Base-by-base conservation (phyloP, 2,329 filamentous ascomycete genomes). In the Calonectria pauciramosa region DNA sequence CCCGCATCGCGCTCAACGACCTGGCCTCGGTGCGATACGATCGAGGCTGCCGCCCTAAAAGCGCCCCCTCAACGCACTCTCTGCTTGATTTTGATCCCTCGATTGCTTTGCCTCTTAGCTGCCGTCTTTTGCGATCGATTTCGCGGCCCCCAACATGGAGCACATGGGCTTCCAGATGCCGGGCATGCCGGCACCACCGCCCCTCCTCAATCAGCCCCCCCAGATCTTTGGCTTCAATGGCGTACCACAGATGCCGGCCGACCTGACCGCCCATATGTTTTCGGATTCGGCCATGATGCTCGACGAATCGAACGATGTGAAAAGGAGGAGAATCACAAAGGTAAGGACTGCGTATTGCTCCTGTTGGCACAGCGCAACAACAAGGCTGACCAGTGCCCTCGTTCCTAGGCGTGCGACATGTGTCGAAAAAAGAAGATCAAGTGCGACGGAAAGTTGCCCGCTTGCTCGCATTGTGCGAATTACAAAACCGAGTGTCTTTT, bases 401-500 rank as follows among this genome's bases (percentile, higher is more conserved):
- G 36, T 67, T 28, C 18, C 67, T 75, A 96, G 94, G 96, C 96
- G 67, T 98, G 96, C 87, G 96, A 98, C 81, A 97, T 98, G 96
- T 99, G 96, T 84, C 91, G 96, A 81, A 98, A 98, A 87, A 96
- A 95, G 86, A 98, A 96, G 90, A 97, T 99, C 86, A 99, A 99
- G 87, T 99, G 96, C 86, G 97, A 99, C 83, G 96, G 97, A 79
- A 98, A 97, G 87, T 92, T 98, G 86, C 96, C 97, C 47, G 93
- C 96, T 75, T 99, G 97, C 86, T 96, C 95, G 10, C 97, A 99
- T 86, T 99, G 96, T 85, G 94, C 94, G 84, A 99, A 98, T 85
- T 98, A 98, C 89, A 98, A 98, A 89, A 98, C 96, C 7, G 96
- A 98, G 81, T 99, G 96, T 85, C 92, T 98, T 80, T 99, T 99